Base-by-base conservation (phyloP, 768 basidiomycete genomes). In the Suillus lakei region DNA sequence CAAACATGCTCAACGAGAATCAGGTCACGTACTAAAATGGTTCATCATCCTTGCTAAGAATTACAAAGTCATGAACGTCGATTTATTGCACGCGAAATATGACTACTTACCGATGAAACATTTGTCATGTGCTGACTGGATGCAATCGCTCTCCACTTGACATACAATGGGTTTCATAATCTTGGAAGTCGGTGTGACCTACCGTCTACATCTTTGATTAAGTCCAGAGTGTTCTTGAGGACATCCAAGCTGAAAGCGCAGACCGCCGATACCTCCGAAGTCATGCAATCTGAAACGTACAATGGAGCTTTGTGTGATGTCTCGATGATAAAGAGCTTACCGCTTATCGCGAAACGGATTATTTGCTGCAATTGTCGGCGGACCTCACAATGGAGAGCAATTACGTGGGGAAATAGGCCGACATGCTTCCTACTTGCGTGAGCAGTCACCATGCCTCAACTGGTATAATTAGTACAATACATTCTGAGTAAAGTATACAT, bases 311-410 rank as follows among this genome's bases (percentile, higher is more conserved):
- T 21, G 28, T 48, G 26, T 23, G 43, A 36, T 39, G 18, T 9
- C 30, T 36, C 7, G 39, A 5, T 26, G 46, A n/a, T 28, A 21
- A 43, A 15, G 16, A 13, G 56, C 74, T 61, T 60, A 82, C 83
- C 72, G 70, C 77, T 74, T 9, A 83, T 77, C 2, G 73, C 70
- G 13, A 82, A 67, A 3, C 64, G 44, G 36, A 82, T 68, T 62
- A 83, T 77, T 55, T 74, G 74, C 50, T 79, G 66, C 2, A 85
- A 74, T 38, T 80, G 77, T 5, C 73, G 73, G 2, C 74, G 65
- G 3, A 67, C 60, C 0, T 51, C 56, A 13, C 38, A 32, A 0
- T 55, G 53, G 18, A 72, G 48, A 38, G 56, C 38, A 16, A 60
- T 64, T 1, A 28, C 56, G 23, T 63, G 59, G 1, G 76, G 75